Conservation (phyloP, 495 filamentous ascomycete species). For the Neurospora cerealis region DNA sequence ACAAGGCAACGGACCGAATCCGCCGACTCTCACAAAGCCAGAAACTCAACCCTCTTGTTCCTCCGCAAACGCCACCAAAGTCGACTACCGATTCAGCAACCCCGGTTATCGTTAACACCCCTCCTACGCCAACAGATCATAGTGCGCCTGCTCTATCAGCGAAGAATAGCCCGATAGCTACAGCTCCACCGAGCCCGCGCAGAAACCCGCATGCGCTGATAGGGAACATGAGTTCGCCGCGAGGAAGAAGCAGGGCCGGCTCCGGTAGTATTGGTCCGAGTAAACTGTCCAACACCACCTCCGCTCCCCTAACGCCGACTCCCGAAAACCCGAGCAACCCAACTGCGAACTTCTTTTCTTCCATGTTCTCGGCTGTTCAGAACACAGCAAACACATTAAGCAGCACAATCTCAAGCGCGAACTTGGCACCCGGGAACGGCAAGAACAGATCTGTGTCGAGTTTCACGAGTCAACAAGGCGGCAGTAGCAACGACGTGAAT, state of each 20-base stretch:
- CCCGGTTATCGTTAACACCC: conserved; percentile 48
- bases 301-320: conserved; percentile 64
- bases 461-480: conserved; percentile 18
- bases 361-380: conserved; percentile 85
- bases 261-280: conserved; percentile 65
- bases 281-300: conserved; percentile 74
- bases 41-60: conserved; percentile 27
- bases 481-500: conserved; percentile 21
- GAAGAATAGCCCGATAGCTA: neutral
- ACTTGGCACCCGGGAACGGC: conserved; percentile 27
- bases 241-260: conserved; percentile 42
- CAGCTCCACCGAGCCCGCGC: conserved; percentile 21
- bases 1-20: conserved; percentile 6
- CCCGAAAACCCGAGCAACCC: conserved; percentile 37
- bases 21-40: conserved; percentile 21
- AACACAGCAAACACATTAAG: conserved; percentile 83
- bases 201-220: conserved; percentile 25
- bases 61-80: conserved; percentile 32
- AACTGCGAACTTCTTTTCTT: conserved; percentile 73
- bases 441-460: conserved; percentile 26
- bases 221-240: conserved; percentile 65
- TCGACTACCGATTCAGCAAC: conserved; percentile 23
- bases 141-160: conserved; percentile 2
- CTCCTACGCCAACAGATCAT: conserved; percentile 43
- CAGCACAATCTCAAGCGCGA: conserved; percentile 64